Base-by-base conservation (phyloP, 805 yeast genomes). In the Priceomyces castillae region DNA sequence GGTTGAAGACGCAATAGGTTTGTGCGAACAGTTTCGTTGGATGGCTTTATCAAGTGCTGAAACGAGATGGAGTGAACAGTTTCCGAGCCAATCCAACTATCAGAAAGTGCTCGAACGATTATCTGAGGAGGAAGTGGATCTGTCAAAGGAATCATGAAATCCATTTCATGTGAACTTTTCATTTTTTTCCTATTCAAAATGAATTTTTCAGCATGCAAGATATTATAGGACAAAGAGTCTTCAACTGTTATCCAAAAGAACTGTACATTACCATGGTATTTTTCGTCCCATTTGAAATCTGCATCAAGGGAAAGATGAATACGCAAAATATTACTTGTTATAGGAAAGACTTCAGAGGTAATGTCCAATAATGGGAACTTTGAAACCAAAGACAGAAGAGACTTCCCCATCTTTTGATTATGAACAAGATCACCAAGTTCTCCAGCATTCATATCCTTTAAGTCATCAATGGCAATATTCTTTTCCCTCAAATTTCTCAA, bases 241-340 rank as follows among this genome's bases (percentile, higher is more conserved):
- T 90, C 98, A 4, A 92, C 95, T 49, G 92, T 76, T 2, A 94
- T 75, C 99, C 99, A 94, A 56, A 90, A 94, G 51, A 83, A 76
- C 60, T 90, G 95, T 1, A 86, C 84, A 49, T 76, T 78, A 0
- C 97, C 96, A 62, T 94, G 98, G 42, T 77, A 67, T 43, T 75
- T 78, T 34, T 73, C 79, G 62, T 89, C 96, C 98, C 98, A 94
- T 7, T 70, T 66, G 62, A 94, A 95, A 53, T 86, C 90, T 0
- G 96, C 82, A 26, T 74, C 80, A 18, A 94, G 62, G 6, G 65
- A 61, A 1, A 86, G 76, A 56, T 86, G 90, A 20, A 94, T 79
- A 42, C 96, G 73, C 81, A 92, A 80, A 3, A 94, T 97, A 52
- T 81, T 84, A 14, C 80, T 74, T 0, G 99, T 88, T 18, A 95